Evolutionary conservation across 2,329 filamentous ascomycete genomes (phyloP), one percentile per base, ranked within the genome.

Genomic region (Exophiala calicioides): DNA sequence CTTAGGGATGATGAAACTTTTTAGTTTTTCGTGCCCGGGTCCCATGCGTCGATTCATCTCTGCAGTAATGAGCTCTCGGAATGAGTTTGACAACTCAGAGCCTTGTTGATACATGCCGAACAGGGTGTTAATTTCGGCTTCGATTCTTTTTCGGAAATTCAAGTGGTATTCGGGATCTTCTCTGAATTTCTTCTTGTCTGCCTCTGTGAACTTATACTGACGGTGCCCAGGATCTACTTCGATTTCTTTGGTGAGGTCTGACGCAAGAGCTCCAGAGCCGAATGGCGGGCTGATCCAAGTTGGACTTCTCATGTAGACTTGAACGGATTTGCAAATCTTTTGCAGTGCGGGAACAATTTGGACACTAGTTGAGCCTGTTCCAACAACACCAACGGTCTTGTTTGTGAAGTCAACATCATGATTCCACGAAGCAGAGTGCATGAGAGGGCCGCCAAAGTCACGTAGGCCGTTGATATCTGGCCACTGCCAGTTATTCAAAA

Each of bases 401-500:
- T 44, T 52, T 0, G 27, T 45, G 51, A 82, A 71, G 62, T 72
- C 81, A 62, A 68, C 78, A 0, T 31, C 19, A 5, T 39, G 26
- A 27, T 71, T 66, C 69, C 69, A 72, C 30, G 57, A 45, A 1
- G 68, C 66, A 8, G 68, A 68, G 52, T 71, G 68, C 42, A 69
- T 67, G 3, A 69, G 33, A n/a, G 46, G 57, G 2, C 68, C 68
- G 34, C 18, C 24, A 24, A 66, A 70, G 0, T 30, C 50, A 18
- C 65, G 63, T 5, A 34, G 21, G 5, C 31, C 41, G 13, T 13
- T 30, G 50, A 63, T 63, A n/a, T 62, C 57, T 3, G 58, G 58
- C 44, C 42, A 52, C 16, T 44, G 5, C 12, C 10, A 16, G 10
- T 35, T 16, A 16, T 35, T 35, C 5, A 35, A 7, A 9, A 10